Conservation (phyloP, 805 yeast genomes). For the Lipomyces spencermartinsiae region DNA sequence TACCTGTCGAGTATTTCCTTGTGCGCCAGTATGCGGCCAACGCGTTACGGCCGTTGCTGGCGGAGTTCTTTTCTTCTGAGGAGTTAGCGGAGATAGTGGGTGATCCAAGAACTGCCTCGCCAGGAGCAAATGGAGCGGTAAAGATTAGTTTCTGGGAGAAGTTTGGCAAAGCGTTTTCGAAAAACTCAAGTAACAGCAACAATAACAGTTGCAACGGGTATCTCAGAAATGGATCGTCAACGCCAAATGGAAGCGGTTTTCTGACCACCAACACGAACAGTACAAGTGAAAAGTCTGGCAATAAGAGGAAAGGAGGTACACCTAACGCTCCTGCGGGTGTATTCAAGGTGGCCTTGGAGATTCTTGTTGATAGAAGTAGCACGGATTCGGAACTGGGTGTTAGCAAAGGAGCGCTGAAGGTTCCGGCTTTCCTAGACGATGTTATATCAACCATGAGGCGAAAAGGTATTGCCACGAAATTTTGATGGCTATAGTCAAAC, state of each 20-base stretch:
- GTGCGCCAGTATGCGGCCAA: slow-evolving; percentile 63
- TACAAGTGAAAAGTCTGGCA: slow-evolving; percentile 20
- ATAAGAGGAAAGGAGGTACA: slow-evolving; percentile 34
- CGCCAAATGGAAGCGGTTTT: slow-evolving; percentile 40
- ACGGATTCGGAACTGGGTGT: slow-evolving; percentile 84
- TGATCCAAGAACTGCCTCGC: slow-evolving; percentile 7
- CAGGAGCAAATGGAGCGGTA: slow-evolving; percentile 42
- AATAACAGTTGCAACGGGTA: slow-evolving; percentile 18
- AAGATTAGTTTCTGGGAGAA: slow-evolving; percentile 56
- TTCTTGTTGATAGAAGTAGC: slow-evolving; percentile 71
- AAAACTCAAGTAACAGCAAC: slow-evolving; percentile 35
- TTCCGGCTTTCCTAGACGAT: slow-evolving; percentile 89
- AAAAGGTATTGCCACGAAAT: slow-evolving; percentile 74
- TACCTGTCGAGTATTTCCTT: slow-evolving; percentile 61
- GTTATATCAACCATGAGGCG: slow-evolving; percentile 80
- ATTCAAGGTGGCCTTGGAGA: slow-evolving; percentile 78
- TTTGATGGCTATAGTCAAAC: not conserved
- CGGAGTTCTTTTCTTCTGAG: slow-evolving; percentile 47
- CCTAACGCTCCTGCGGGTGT: slow-evolving; percentile 51
- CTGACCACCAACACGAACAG: not conserved
- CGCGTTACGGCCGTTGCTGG: slow-evolving; percentile 51
- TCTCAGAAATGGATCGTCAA: slow-evolving; percentile 27
- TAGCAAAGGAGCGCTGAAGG: slow-evolving; percentile 77
- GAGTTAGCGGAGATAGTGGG: slow-evolving; percentile 48
- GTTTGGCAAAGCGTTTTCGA: slow-evolving; percentile 50